These are phyloP conservation scores for Diaporthe vexans DNA, from an alignment of 2,329 filamentous ascomycete genomes.

Conservation along the genomic window DNA sequence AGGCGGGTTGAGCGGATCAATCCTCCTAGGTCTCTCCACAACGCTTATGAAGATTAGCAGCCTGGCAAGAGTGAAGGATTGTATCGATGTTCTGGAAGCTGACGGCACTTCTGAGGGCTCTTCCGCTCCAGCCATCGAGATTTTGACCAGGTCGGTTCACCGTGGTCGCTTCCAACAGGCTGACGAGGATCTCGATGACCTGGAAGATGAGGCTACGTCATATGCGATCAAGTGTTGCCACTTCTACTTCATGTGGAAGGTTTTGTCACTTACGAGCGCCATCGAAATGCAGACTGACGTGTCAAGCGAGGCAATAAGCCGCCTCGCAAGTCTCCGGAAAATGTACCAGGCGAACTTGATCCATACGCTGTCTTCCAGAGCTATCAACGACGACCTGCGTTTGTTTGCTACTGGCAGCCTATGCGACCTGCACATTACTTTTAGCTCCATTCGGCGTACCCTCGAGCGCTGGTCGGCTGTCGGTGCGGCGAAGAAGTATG, in stretches of 20 bases:
- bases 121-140: slow-evolving; percentile 70
- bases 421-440: slow-evolving; percentile 86
- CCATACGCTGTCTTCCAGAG: slow-evolving; percentile 75
- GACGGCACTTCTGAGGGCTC: slow-evolving; percentile 64
- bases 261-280: slow-evolving; percentile 69
- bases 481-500: slow-evolving; percentile 56
- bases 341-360: slow-evolving; percentile 74
- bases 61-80: slow-evolving; percentile 84
- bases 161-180: slow-evolving; percentile 79
- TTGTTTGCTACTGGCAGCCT: slow-evolving; percentile 81
- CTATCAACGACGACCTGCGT: slow-evolving; percentile 82
- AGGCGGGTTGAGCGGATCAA: slow-evolving; percentile 75
- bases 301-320: slow-evolving; percentile 70
- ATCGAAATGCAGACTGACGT: slow-evolving; percentile 69
- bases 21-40: slow-evolving; percentile 79
- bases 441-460: slow-evolving; percentile 77
- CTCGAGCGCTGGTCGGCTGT: slow-evolving; percentile 61
- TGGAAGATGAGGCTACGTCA: slow-evolving; percentile 84
- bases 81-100: slow-evolving; percentile 80
- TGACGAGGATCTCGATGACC: slow-evolving; percentile 78
- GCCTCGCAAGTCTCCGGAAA: slow-evolving; percentile 68
- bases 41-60: slow-evolving; percentile 85
- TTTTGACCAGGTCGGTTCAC: slow-evolving; percentile 79
- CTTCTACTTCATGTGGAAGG: slow-evolving; percentile 98
- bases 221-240: slow-evolving; percentile 82